Evolutionary conservation across 208 protist species (phyloP).

Genomic region (Trypanosoma theileri): DNA sequence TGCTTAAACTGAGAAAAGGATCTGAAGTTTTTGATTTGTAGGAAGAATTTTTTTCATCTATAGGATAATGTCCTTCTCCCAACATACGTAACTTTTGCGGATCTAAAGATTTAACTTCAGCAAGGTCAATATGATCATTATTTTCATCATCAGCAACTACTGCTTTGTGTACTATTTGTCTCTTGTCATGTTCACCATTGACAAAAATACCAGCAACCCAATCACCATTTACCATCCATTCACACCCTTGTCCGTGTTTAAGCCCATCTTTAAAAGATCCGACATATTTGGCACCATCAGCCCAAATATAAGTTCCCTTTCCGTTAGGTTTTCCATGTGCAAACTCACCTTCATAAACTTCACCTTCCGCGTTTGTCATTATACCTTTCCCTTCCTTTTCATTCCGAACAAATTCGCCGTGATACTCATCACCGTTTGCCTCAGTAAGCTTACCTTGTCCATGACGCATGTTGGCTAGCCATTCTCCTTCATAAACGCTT

Average conservation of each 20-base stretch:
- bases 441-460: conserved; percentile 81
- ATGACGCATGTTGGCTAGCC: conserved; percentile 79
- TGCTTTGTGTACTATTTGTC: conserved; percentile 44
- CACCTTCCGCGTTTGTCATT: conserved; percentile 66
- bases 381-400: conserved; percentile 79
- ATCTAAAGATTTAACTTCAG: conserved; percentile 42
- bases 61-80: conserved; percentile 15
- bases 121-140: conserved; percentile 27
- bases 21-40: conserved; percentile 5
- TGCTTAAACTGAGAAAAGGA: not conserved
- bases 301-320: conserved; percentile 74
- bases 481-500: conserved; percentile 87
- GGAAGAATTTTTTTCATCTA: conserved; percentile 24
- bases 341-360: conserved; percentile 88
- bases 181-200: conserved; percentile 63
- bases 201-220: conserved; percentile 76
- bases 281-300: conserved; percentile 78
- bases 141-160: conserved; percentile 26
- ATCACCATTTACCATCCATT: conserved; percentile 77
- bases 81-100: conserved; percentile 45
- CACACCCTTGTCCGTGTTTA: conserved; percentile 83
- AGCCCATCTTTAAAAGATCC: conserved; percentile 84
- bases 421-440: conserved; percentile 47
- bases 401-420: conserved; percentile 74
- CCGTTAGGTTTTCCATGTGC: conserved; percentile 67